These are phyloP conservation scores for Pholiota adiposa DNA, from an alignment of 1,284 basidiomycete genomes.

Conservation along the genomic window DNA sequence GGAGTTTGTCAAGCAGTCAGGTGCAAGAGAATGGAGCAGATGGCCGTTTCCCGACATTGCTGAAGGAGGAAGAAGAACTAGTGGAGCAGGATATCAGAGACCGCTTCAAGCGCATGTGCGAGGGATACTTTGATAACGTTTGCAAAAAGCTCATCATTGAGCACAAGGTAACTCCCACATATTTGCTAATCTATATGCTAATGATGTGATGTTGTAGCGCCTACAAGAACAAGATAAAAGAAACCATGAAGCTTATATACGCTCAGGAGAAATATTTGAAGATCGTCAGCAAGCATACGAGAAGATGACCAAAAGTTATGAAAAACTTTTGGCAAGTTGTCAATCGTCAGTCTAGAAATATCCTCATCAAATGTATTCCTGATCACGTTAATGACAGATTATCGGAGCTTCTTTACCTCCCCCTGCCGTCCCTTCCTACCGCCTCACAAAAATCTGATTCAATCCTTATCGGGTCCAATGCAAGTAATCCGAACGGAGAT, in stretches of 20 bases:
- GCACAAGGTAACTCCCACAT: slow-evolving; percentile 69
- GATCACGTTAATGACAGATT: slow-evolving; percentile 51
- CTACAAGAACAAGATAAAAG: slow-evolving; percentile 95
- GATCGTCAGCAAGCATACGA: slow-evolving; percentile 98
- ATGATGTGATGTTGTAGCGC: slow-evolving; percentile 51
- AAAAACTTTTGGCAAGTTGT: slow-evolving; percentile 86
- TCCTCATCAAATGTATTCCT: not conserved
- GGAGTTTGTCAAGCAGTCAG: slow-evolving; percentile 49
- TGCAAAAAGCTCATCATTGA: slow-evolving; percentile 91
- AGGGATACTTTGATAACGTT: slow-evolving; percentile 91
- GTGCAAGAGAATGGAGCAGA: slow-evolving; percentile 41
- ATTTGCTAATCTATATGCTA: not conserved
- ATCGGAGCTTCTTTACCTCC: slow-evolving; percentile 85
- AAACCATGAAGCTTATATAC: slow-evolving; percentile 98
- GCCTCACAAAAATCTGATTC: slow-evolving; percentile 79
- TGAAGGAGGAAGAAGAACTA: slow-evolving; percentile 68
- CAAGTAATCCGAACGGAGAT: slow-evolving; percentile 49
- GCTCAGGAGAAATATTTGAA: slow-evolving; percentile 98
- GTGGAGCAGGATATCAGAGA: slow-evolving; percentile 85
- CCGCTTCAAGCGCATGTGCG: slow-evolving; percentile 91
- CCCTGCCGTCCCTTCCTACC: slow-evolving; percentile 83
- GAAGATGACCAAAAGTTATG: slow-evolving; percentile 95
- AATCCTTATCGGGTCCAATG: slow-evolving; percentile 71
- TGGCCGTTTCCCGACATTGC: slow-evolving; percentile 45
- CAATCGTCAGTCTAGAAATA: slow-evolving; percentile 63